Evolutionary conservation across 2,329 filamentous ascomycete genomes (phyloP).

Genomic region (Cladosporium phlei): DNA sequence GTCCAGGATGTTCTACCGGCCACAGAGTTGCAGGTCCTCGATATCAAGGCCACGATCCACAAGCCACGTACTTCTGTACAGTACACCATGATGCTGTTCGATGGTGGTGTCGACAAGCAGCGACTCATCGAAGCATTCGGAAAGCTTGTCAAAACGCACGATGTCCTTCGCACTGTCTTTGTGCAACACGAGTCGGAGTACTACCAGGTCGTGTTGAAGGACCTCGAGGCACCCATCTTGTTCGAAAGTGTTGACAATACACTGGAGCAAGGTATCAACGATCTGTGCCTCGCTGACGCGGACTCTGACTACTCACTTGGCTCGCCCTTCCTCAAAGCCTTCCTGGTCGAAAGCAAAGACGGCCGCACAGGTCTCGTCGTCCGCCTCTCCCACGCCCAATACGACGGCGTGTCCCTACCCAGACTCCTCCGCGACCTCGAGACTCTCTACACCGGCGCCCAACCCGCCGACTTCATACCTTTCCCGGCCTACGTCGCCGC

Average conservation of each 20-base stretch:
- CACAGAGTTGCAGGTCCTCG: slow-evolving; percentile 23
- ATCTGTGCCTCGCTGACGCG: slow-evolving; percentile 14
- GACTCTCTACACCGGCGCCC: slow-evolving; percentile 33
- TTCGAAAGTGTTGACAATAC: slow-evolving; percentile 13
- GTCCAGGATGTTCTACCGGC: slow-evolving; percentile 26
- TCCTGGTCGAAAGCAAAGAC: slow-evolving; percentile 18
- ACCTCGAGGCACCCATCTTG: slow-evolving; percentile 22
- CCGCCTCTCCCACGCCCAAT: slow-evolving; percentile 32
- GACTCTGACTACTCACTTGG: slow-evolving; percentile 16
- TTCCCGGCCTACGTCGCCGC: slow-evolving; percentile 9
- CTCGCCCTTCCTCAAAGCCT: slow-evolving; percentile 19
- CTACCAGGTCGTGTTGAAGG: slow-evolving; percentile 6
- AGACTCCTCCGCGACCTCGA: slow-evolving; percentile 54
- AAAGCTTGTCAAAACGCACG: slow-evolving; percentile 49
- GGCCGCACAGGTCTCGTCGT: slow-evolving; percentile 29
- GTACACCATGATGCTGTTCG: slow-evolving; percentile 62
- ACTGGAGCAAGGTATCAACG: slow-evolving; percentile 13
- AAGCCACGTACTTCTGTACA: slow-evolving; percentile 58
- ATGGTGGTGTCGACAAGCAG: slow-evolving; percentile 45
- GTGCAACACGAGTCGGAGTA: slow-evolving; percentile 15
- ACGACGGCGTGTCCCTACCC: slow-evolving; percentile 45
- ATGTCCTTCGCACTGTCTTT: slow-evolving; percentile 37
- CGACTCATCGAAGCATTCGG: slow-evolving; percentile 49
- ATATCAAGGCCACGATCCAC: slow-evolving; percentile 53
- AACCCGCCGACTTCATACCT: slow-evolving; percentile 1